Percentiles rank a stretch among this genome's conserved stretches.
Conservation (phyloP, 306 rosid species). For the Vigna trinervia region DNA sequence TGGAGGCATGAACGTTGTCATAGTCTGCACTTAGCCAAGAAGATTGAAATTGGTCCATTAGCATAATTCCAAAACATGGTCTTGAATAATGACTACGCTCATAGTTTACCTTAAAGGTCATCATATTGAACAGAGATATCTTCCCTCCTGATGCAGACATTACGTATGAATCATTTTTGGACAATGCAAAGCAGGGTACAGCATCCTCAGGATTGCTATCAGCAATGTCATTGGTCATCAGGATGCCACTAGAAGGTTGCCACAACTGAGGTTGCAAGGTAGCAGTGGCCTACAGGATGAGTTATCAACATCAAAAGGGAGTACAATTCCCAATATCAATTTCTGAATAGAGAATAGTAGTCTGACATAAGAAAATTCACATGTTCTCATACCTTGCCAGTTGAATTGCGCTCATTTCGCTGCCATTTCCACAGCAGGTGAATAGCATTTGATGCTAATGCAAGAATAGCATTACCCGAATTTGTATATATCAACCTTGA, state of each 20-base stretch:
- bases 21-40: conserved; percentile 73
- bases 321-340: background rate
- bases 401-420: conserved; percentile 70
- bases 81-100: conserved; percentile 19
- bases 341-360: conserved; percentile 24
- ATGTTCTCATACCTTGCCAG: conserved; percentile 65
- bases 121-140: conserved; percentile 86
- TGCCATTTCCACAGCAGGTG: conserved; percentile 97
- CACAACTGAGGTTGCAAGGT: conserved; percentile 80
- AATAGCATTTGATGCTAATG: conserved; percentile 91
- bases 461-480: conserved; percentile 86
- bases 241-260: conserved; percentile 91
- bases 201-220: conserved; percentile 87
- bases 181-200: conserved; percentile 96
- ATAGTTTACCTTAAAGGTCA: conserved; percentile 79
- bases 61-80: conserved; percentile 22
- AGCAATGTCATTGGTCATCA: conserved; percentile 83
- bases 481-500: conserved; percentile 91
- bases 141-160: conserved; percentile 99
- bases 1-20: conserved; percentile 98
- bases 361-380: conserved; percentile 38
- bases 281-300: conserved; percentile 82
- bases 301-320: conserved; percentile 36
- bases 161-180: conserved; percentile 93
- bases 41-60: conserved; percentile 41